Evolutionary conservation across 192 early-diverging fungal species (phyloP).

Genomic region (Linnemannia schmuckeri): DNA sequence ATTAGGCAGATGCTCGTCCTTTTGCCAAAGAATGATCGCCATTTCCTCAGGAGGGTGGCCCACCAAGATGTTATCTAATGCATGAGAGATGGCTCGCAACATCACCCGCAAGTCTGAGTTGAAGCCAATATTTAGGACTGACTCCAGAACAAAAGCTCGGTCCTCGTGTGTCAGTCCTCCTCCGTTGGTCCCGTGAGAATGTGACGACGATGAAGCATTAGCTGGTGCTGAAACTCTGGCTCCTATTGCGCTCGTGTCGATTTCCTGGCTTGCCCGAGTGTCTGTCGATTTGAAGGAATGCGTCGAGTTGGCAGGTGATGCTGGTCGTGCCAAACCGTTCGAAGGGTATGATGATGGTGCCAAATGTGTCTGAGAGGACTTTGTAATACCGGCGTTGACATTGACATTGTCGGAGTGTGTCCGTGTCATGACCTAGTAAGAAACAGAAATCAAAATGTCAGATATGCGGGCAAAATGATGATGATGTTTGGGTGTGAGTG

Average conservation of each 20-base stretch:
- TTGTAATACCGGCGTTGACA: not conserved
- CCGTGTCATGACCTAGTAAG: not conserved
- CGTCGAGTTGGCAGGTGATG: conserved; percentile 36
- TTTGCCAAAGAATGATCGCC: conserved; percentile 55
- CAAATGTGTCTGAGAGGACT: conserved; percentile 10
- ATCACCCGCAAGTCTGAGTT: conserved; percentile 38
- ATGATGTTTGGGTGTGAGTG: not conserved
- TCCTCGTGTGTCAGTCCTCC: conserved; percentile 29
- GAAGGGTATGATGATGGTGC: conserved; percentile 17
- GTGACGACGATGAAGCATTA: not conserved
- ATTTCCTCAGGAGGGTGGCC: conserved; percentile 54
- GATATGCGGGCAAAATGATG: not conserved
- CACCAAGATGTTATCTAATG: conserved; percentile 41
- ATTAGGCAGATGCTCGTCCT: conserved; percentile 31
- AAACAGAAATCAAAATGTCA: not conserved
- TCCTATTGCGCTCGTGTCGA: conserved; percentile 10
- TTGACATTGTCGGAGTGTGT: not conserved
- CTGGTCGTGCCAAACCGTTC: conserved; percentile 7
- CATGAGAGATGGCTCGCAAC: conserved; percentile 36
- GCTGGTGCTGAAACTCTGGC: conserved; percentile 4
- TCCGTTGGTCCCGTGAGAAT: not conserved
- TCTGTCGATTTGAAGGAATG: conserved; percentile 31
- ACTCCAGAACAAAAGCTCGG: conserved; percentile 42
- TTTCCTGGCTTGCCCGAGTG: conserved; percentile 28
- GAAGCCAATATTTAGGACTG: conserved; percentile 26